phyloP scores from a whole-genome alignment of 2,329 filamentous ascomycete species.

The Fusarium dlaminii region DNA sequence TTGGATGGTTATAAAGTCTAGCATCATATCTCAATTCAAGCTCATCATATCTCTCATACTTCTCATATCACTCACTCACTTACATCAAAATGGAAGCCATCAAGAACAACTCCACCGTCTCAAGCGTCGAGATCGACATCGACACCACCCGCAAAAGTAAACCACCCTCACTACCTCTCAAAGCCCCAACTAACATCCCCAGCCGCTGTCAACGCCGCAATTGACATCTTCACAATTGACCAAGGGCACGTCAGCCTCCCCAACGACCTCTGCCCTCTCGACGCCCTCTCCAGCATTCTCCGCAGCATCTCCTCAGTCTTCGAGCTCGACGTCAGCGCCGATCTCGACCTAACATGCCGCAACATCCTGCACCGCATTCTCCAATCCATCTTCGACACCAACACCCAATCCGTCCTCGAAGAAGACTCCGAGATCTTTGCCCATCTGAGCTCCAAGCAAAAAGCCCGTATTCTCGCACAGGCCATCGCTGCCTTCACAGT shows the following conservation, averaged over 20 bases:
- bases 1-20: neutral
- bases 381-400: conserved; percentile 42
- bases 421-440: conserved; percentile 43
- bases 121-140: conserved; percentile 29
- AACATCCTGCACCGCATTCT: conserved; percentile 41
- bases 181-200: conserved; percentile 14
- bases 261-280: conserved; percentile 38
- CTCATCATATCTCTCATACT: neutral
- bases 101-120: conserved; percentile 36
- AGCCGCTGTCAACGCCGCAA: conserved; percentile 39
- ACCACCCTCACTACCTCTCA: neutral
- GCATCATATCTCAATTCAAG: conserved; percentile 1
- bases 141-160: conserved; percentile 26
- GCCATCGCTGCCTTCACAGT: conserved; percentile 39
- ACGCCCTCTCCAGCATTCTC: conserved; percentile 36
- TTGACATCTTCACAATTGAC: conserved; percentile 36
- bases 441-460: conserved; percentile 36
- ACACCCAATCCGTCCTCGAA: conserved; percentile 39
- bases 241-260: conserved; percentile 38
- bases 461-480: conserved; percentile 39
- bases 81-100: conserved; percentile 32
- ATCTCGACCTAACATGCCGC: conserved; percentile 39
- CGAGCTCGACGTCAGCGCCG: conserved; percentile 35
- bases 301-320: conserved; percentile 36
- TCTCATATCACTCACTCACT: neutral